A percentile compares a stretch with the other conserved stretches of the same genome.
Evolutionary conservation across 768 basidiomycete species (phyloP).

Genomic region (Mycena floridula): DNA sequence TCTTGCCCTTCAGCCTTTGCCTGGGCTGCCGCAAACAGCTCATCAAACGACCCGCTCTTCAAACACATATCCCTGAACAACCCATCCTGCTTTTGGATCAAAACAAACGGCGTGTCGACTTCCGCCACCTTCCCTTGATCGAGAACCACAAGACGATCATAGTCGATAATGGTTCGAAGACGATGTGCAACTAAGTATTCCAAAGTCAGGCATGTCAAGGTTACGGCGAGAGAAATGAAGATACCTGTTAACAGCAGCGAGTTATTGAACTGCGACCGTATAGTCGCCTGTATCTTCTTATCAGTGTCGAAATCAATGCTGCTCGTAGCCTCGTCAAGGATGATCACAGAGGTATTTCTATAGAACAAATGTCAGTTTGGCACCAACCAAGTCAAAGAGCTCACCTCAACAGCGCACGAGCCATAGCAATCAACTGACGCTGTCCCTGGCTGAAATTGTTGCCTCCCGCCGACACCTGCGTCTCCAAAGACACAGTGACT

Average conservation of each 20-base stretch:
- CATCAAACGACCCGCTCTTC: constrained; percentile 21
- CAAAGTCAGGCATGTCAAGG: too few species aligned
- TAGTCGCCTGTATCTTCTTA: constrained; percentile 83
- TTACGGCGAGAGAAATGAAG: background rate
- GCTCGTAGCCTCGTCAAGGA: constrained; percentile 80
- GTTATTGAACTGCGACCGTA: constrained; percentile 76
- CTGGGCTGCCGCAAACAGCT: constrained; percentile 12
- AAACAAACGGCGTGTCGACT: constrained; percentile 31
- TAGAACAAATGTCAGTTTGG: too few species aligned
- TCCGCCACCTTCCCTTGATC: constrained; percentile 12
- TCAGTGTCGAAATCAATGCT: constrained; percentile 87
- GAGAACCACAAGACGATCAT: constrained; percentile 13
- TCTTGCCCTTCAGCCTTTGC: background rate
- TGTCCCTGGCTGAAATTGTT: constrained; percentile 92
- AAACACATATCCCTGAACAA: constrained; percentile 30
- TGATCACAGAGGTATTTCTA: constrained; percentile 64
- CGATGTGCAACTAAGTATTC: constrained; percentile 14
- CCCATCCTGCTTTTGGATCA: constrained; percentile 24
- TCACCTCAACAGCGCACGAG: constrained; percentile 49
- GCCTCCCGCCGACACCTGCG: constrained; percentile 79
- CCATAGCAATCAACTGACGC: constrained; percentile 83
- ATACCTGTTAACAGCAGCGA: constrained; percentile 63
- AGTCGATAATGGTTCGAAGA: constrained; percentile 20
- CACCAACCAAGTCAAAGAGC: too few species aligned
- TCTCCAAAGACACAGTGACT: constrained; percentile 61